Evolutionary conservation across 352 stramenopile species (phyloP).

Genomic region (Phytophthora pseudosyringae): DNA sequence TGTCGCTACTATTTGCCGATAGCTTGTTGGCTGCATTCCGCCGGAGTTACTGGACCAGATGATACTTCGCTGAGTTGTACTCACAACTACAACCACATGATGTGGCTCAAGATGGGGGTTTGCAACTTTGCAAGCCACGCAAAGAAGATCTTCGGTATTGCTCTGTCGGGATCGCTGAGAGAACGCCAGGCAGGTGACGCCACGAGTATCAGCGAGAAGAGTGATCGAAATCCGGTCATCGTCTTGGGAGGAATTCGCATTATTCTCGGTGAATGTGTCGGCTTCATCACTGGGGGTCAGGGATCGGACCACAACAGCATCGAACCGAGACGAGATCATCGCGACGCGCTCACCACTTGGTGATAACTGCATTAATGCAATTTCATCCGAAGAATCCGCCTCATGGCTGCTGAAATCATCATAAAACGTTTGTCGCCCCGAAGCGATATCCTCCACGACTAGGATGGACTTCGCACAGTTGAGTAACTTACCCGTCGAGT

Average conservation of each 20-base stretch:
- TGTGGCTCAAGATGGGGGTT: constrained; percentile 2
- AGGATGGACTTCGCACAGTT: constrained; percentile 24
- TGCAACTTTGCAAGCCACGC: constrained; percentile 30
- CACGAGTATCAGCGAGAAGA: constrained; percentile 15
- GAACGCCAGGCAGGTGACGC: constrained; percentile 32
- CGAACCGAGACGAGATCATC: constrained; percentile 30
- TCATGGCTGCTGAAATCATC: constrained; percentile 9
- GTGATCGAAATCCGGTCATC: constrained; percentile 5
- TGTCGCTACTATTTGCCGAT: constrained; percentile 26
- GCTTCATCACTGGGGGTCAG: constrained; percentile 3
- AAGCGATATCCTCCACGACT: constrained; percentile 47
- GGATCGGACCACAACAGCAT: constrained; percentile 26
- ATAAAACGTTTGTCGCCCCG: constrained; percentile 32
- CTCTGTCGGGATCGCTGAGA: neutral
- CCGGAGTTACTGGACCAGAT: constrained; percentile 32
- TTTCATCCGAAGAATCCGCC: constrained; percentile 13
- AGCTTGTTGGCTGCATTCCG: constrained; percentile 3
- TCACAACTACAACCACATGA: constrained; percentile 16
- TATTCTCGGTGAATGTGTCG: neutral
- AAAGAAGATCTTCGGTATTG: constrained; percentile 25
- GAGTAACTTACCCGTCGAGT: constrained; percentile 41
- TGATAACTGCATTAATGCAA: constrained; percentile 43
- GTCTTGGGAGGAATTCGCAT: neutral
- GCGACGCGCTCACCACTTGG: constrained; percentile 24
- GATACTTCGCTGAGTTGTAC: constrained; percentile 15